Conservation (phyloP, 805 yeast species). For the Candida easanensis region DNA sequence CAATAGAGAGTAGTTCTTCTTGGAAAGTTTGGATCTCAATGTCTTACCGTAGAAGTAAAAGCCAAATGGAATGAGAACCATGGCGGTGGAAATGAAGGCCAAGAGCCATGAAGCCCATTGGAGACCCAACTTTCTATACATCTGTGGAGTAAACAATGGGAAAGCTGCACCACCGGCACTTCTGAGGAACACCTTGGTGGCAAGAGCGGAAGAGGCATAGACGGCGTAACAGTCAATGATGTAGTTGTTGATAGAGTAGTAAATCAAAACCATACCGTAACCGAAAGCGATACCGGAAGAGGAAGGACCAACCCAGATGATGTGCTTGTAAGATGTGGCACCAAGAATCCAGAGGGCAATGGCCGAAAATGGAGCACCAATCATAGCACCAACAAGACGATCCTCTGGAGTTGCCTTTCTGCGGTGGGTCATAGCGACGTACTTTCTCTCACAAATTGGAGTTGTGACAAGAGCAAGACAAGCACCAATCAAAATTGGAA, state of each 20-base stretch:
- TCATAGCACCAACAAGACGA: conserved; percentile 75
- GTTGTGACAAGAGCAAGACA: conserved; percentile 69
- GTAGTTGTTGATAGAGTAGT: conserved; percentile 75
- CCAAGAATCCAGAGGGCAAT: conserved; percentile 77
- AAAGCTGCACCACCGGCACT: conserved; percentile 86
- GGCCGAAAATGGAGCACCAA: conserved; percentile 81
- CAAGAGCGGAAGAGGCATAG: conserved; percentile 77
- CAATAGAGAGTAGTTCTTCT: conserved; percentile 50
- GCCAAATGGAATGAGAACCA: conserved; percentile 69
- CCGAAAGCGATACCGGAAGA: conserved; percentile 81
- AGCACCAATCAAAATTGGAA: conserved; percentile 90
- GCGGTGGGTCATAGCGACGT: conserved; percentile 46
- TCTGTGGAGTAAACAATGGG: conserved; percentile 77
- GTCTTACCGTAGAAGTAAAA: conserved; percentile 65
- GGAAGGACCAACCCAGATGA: conserved; percentile 79
- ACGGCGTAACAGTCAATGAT: conserved; percentile 88
- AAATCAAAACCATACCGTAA: conserved; percentile 71
- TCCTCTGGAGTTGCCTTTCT: conserved; percentile 77
- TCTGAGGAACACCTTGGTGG: conserved; percentile 77
- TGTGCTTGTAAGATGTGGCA: conserved; percentile 67
- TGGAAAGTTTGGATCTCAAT: conserved; percentile 63
- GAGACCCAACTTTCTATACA: conserved; percentile 71
- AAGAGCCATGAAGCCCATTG: conserved; percentile 81
- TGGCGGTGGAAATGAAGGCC: conserved; percentile 74
- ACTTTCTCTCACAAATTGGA: conserved; percentile 64